phyloP scores from a whole-genome alignment of 129 eudicot species.

The Daucus carota region DH1_v3.0 NC_030385.2:26274501-26275000 shows the following conservation, averaged over 20 bases:
- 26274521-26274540: no score
- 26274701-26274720: not conserved
- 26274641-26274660: not conserved
- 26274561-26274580: not conserved
- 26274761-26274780: not conserved
- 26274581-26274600: not conserved
- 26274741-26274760: not conserved
- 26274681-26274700: not conserved
- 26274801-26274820: constrained; percentile 83
- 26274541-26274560: not conserved
- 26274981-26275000: not conserved
- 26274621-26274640: not conserved
- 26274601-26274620: not conserved
- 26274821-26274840: constrained; percentile 93
- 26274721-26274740: not conserved
- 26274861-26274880: constrained; percentile 76
- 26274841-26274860: constrained; percentile 97
- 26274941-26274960: constrained; percentile 71
- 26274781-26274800: constrained; percentile 15
- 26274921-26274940: constrained; percentile 90
- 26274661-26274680: not conserved
- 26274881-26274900: constrained; percentile 89
- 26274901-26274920: constrained; percentile 32
- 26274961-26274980: constrained; percentile 25
- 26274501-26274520: not conserved